Evolutionary conservation across 306 rosid species (phyloP), one percentile per base, ranked within the genome.

Genomic region (Senna tora): DNA sequence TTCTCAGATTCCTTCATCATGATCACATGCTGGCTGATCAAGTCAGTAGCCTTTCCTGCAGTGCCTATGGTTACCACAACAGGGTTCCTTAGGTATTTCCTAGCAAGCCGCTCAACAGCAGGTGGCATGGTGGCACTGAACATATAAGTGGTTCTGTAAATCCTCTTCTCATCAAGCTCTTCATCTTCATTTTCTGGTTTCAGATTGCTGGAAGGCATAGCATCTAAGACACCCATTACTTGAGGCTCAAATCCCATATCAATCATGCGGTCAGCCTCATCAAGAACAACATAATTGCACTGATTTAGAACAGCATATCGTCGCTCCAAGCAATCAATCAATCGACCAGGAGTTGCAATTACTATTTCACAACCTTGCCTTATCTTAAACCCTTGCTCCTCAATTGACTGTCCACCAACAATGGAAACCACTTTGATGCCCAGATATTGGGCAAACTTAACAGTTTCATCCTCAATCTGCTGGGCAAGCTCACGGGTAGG

Each of bases 101-200:
- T 77, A 0, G 96, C 94, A 53, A 92, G 96, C 59, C 96, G 88
- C 83, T 92, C 96, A 19, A 92, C 97, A 9, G 96, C 89, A 0
- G 93, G 90, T 0, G 97, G 97, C 96, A 92, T 92, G 61, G 97
- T 92, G 49, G 97, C 97, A 70, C 97, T 92, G 20, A 92, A 92
- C 97, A 89, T 92, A 53, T 92, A 92, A 9, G 97, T 92, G 63
- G 97, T 92, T 75, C 97, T 77, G 69, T 92, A 92, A 62, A 89
- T 92, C 85, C 45, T 92, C 83, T 92, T 89, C 84, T 77, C 96
- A 53, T 89, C 94, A 39, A 92, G 97, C 83, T 92, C 96, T 67
- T 92, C 97, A 12, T 92, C 97, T 73, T 89, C 96, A 9, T 92
- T 92, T 84, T 92, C 96, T 0, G 97, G 97, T 65, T 89, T 92